Percentiles rank a stretch among this genome's conserved stretches.
Conservation (phyloP, 2,329 filamentous ascomycete genomes). For the Pezicula carpinea region DNA sequence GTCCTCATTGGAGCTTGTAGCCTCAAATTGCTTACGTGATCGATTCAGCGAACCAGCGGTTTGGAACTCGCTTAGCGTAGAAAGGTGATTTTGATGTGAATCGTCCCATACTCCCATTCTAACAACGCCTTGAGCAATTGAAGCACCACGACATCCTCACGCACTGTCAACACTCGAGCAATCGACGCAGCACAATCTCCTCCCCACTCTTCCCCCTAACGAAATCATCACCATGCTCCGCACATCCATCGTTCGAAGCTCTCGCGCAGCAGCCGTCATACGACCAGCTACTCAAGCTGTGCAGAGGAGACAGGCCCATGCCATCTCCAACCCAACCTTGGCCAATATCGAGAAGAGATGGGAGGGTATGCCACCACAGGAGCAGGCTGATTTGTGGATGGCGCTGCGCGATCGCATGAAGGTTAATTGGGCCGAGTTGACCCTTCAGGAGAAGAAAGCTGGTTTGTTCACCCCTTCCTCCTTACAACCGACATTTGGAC, state of each 20-base stretch:
- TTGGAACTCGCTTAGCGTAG: neutral
- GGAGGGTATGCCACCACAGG: slow-evolving; percentile 95
- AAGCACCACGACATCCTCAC: neutral
- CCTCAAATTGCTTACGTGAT: too few relatives aligned
- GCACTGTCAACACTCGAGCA: neutral
- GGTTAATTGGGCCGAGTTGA: slow-evolving; percentile 93
- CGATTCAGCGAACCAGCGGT: too few relatives aligned
- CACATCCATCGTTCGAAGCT: slow-evolving; percentile 11
- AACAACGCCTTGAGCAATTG: neutral
- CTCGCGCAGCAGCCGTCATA: slow-evolving; percentile 31
- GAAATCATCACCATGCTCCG: slow-evolving; percentile 11
- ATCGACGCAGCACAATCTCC: neutral
- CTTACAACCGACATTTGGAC: neutral
- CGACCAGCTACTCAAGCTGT: slow-evolving; percentile 37
- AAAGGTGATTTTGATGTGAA: neutral
- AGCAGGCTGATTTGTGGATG: slow-evolving; percentile 99
- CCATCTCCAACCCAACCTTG: slow-evolving; percentile 95
- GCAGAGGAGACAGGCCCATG: slow-evolving; percentile 54
- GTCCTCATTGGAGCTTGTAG: too few relatives aligned
- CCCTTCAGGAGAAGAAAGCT: slow-evolving; percentile 96
- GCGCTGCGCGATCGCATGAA: slow-evolving; percentile 97
- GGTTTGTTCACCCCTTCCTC: slow-evolving; percentile 54
- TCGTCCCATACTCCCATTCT: slow-evolving; percentile 1
- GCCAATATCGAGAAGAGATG: slow-evolving; percentile 99
- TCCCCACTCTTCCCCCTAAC: slow-evolving; percentile 3